phyloP scores from a whole-genome alignment of 768 basidiomycete species.

The Polyporus arcularius region DNA sequence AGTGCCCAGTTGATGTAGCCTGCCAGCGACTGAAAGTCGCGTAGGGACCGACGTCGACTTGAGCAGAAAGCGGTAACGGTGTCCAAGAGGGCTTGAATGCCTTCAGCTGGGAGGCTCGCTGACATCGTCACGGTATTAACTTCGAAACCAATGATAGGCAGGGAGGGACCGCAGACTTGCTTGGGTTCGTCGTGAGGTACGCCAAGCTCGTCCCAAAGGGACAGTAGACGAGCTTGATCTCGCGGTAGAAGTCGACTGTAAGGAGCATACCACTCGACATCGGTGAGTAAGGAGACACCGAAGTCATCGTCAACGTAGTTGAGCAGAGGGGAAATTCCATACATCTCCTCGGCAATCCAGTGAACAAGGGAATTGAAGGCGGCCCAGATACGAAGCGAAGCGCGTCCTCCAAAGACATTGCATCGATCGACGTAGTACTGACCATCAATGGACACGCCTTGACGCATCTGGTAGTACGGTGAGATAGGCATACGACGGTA shows the following conservation, averaged over 20 bases:
- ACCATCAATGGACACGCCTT: slow-evolving; percentile 35
- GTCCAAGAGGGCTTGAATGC: background rate
- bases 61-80: background rate
- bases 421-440: slow-evolving; percentile 33
- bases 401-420: slow-evolving; percentile 36
- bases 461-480: slow-evolving; percentile 34
- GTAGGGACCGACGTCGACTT: slow-evolving; percentile 5
- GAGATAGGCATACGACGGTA: slow-evolving; percentile 29
- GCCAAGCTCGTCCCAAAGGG: slow-evolving; percentile 41
- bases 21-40: slow-evolving; percentile 34
- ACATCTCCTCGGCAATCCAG: slow-evolving; percentile 38
- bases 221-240: slow-evolving; percentile 36
- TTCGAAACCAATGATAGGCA: slow-evolving; percentile 41
- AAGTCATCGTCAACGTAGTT: slow-evolving; percentile 39
- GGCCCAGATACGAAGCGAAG: slow-evolving; percentile 28
- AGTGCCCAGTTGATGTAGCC: slow-evolving; percentile 44
- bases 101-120: slow-evolving; percentile 23
- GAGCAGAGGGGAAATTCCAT: slow-evolving; percentile 20
- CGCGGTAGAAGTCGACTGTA: slow-evolving; percentile 32
- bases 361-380: slow-evolving; percentile 32
- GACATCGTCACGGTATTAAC: slow-evolving; percentile 38
- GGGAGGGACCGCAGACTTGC: slow-evolving; percentile 35
- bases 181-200: slow-evolving; percentile 42
- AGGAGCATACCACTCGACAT: slow-evolving; percentile 31
- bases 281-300: slow-evolving; percentile 12